These are phyloP conservation scores for Austroboletus novae-zelandiae DNA, from an alignment of 1,284 basidiomycete genomes.

Conservation along the genomic window DNA sequence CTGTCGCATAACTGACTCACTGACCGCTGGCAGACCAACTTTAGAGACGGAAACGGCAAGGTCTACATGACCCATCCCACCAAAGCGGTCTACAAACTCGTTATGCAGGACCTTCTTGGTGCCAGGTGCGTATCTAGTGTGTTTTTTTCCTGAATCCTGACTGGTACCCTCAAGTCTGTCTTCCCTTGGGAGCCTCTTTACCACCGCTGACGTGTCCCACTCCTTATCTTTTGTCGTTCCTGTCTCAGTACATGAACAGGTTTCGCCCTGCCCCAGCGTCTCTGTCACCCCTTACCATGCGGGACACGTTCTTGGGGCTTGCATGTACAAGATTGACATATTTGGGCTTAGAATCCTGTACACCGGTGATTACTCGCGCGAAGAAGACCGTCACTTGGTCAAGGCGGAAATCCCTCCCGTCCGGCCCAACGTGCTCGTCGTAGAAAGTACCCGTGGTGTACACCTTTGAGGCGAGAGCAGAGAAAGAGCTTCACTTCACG, in stretches of 20 bases:
- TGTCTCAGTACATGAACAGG: slow-evolving; percentile 95
- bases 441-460: slow-evolving; percentile 97
- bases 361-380: slow-evolving; percentile 97
- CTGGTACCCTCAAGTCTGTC: slow-evolving; percentile 48
- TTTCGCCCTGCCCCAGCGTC: slow-evolving; percentile 86
- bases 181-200: slow-evolving; percentile 78
- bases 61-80: slow-evolving; percentile 99
- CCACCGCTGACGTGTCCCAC: slow-evolving; percentile 86
- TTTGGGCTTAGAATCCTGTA: slow-evolving; percentile 94
- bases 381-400: slow-evolving; percentile 97
- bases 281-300: slow-evolving; percentile 98
- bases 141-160: background rate
- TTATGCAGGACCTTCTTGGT: slow-evolving; percentile 98
- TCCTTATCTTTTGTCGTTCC: slow-evolving; percentile 92
- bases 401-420: slow-evolving; percentile 93
- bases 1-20: slow-evolving; percentile 1
- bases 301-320: slow-evolving; percentile 96
- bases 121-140: slow-evolving; percentile 66
- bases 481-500: slow-evolving; percentile 94
- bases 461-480: slow-evolving; percentile 89
- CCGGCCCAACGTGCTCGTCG: slow-evolving; percentile 93
- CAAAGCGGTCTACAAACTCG: slow-evolving; percentile 96
- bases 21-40: slow-evolving; percentile 75
- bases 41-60: slow-evolving; percentile 91
- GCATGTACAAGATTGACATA: slow-evolving; percentile 98